Base-by-base conservation (phyloP, 2,329 filamentous ascomycete genomes). In the Cryphonectria parasitica region DNA sequence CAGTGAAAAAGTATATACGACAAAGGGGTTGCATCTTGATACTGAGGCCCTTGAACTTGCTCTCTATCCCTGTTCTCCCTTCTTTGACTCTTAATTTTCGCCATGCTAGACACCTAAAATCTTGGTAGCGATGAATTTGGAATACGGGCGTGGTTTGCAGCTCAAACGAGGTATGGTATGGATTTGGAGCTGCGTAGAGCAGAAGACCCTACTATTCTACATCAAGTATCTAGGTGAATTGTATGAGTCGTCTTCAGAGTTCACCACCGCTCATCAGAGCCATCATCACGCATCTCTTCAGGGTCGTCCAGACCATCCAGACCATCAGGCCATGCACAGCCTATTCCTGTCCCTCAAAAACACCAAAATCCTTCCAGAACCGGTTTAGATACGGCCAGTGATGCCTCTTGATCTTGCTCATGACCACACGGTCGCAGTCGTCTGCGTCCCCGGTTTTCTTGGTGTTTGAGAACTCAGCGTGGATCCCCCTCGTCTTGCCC, bases 321-420 rank as follows among this genome's bases (percentile, higher is more conserved):
- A 6, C 19, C 45, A 49, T 49, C 49, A 28, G 28, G 52, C 11
- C 52, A 6, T n/a, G 25, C 17, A 4, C 10, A 3, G 25, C 52
- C 56, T 60, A 34, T 28, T 60, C 17, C 56, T 60, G 56, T n/a
- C 56, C 56, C 56, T 60, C 56, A 1, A 60, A 15, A 11, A 60
- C 56, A 4, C 56, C 56, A 36, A 60, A 60, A 4, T 60, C 56
- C 56, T 34, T 60, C 56, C 56, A 60, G 17, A 60, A 60, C 31
- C 56, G 56, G 56, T 60, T 60, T 6, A 60, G 56, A 4, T 60
- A 60, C 56, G 56, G 56, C 56, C 56, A 60, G 28, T 60, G 56
- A 7, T 31, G 15, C 56, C 22, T 60, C 56, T 60, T 60, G 56
- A 60, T 60, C 28, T 60, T 31, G 56, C 56, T 60, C 56, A 60